phyloP scores from a whole-genome alignment of 768 basidiomycete species.

The Russula sp. region DNA sequence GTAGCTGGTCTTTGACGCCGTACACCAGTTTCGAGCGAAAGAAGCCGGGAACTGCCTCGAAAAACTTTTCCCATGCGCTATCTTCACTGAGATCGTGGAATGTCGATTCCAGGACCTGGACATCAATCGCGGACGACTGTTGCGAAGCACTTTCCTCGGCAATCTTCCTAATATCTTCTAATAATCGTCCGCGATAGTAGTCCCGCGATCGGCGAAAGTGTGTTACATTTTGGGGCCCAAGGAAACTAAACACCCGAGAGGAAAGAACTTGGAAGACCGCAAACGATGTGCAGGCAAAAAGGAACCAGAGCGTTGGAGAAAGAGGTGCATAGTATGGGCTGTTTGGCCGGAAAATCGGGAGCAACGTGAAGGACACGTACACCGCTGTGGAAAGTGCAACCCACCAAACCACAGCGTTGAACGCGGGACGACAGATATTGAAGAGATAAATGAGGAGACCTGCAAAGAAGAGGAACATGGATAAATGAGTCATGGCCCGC shows the following conservation, averaged over 20 bases:
- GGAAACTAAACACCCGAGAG: too few species aligned
- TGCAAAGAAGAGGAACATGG: constrained; percentile 3
- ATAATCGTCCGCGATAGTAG: not conserved
- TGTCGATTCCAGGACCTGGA: not conserved
- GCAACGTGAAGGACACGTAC: not conserved
- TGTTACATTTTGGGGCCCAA: too few species aligned
- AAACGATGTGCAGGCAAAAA: not conserved
- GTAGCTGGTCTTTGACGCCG: fast-evolving
- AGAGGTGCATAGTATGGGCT: constrained; percentile 1
- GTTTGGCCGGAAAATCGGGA: constrained; percentile 1
- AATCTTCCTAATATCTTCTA: not conserved
- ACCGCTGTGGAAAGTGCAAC: not conserved
- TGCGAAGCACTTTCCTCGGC: not conserved
- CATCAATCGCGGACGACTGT: not conserved
- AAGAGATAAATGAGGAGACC: constrained; percentile 2
- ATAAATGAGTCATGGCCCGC: not conserved
- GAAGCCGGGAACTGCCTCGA: not conserved
- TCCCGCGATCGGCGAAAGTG: not conserved
- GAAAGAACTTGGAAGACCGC: not conserved
- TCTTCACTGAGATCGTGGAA: not conserved
- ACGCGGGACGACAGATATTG: not conserved
- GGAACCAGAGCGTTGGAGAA: not conserved
- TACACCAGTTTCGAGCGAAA: not conserved
- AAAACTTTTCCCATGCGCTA: not conserved
- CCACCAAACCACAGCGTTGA: not conserved